These are phyloP conservation scores for Globisporangium yorkense DNA, from an alignment of 352 stramenopile genomes.

Conservation along the genomic window DNA sequence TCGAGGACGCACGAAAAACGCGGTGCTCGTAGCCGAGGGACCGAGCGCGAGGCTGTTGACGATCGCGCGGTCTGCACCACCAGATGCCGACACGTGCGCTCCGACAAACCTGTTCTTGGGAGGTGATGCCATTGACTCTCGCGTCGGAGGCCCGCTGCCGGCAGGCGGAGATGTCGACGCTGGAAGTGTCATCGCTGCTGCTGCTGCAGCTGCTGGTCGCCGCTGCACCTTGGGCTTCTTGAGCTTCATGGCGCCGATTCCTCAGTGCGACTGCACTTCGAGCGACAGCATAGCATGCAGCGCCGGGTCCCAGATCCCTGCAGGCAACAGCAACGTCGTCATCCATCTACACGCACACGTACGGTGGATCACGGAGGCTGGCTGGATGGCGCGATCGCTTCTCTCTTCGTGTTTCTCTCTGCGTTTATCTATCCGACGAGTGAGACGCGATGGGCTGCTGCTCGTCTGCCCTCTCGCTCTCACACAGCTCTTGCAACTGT, in stretches of 20 bases:
- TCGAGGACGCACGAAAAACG: slow-evolving; percentile 35
- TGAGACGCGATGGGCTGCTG: background rate
- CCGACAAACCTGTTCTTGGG: slow-evolving; percentile 21
- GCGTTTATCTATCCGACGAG: slow-evolving; percentile 6
- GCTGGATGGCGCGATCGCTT: too few species aligned
- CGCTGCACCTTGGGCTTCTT: background rate
- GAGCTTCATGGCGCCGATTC: background rate
- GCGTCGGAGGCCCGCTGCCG: too few species aligned
- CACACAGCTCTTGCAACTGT: too few species aligned
- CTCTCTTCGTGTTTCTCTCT: background rate
- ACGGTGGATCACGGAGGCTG: background rate
- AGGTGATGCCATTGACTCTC: background rate
- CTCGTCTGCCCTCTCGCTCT: background rate
- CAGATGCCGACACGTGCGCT: slow-evolving; percentile 35
- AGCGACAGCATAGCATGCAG: background rate
- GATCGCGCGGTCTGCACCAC: slow-evolving; percentile 27
- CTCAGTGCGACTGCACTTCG: background rate
- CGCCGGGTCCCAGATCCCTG: background rate
- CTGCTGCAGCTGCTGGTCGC: background rate
- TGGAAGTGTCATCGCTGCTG: background rate
- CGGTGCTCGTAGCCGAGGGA: slow-evolving; percentile 18
- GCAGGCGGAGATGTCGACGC: too few species aligned
- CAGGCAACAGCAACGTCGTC: background rate
- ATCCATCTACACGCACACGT: background rate
- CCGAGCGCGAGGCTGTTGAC: slow-evolving; percentile 24